These are phyloP conservation scores for Panicum hallii DNA, from an alignment of 202 grass and related monocot genomes.

Conservation along the genomic window DNA sequence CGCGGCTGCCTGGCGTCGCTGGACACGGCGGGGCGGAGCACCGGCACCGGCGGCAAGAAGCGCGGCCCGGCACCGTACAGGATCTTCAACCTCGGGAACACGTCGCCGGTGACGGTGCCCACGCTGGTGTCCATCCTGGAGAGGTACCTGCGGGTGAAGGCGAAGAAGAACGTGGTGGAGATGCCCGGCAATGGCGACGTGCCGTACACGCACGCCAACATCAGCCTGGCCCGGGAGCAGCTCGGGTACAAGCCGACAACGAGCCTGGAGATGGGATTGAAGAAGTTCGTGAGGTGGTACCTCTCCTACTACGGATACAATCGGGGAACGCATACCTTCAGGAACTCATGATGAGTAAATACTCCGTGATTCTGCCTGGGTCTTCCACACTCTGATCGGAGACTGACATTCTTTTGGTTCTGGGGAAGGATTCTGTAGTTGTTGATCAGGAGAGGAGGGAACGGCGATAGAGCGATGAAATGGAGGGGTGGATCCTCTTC, in stretches of 20 bases:
- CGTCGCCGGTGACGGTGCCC: slow-evolving; percentile 85
- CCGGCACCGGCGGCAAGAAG: slow-evolving; percentile 68
- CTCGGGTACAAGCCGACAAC: slow-evolving; percentile 83
- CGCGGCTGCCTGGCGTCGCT: slow-evolving; percentile 71
- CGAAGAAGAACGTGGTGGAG: slow-evolving; percentile 77
- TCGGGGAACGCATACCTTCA: slow-evolving; percentile 40
- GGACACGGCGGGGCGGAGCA: slow-evolving; percentile 79
- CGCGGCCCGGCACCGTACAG: slow-evolving; percentile 71
- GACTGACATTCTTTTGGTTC: neutral
- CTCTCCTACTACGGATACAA: slow-evolving; percentile 90
- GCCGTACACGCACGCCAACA: slow-evolving; percentile 89
- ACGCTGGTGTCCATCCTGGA: slow-evolving; percentile 73
- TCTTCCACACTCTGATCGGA: slow-evolving; percentile 18
- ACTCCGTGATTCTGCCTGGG: neutral
- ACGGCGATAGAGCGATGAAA: neutral
- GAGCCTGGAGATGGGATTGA: slow-evolving; percentile 74
- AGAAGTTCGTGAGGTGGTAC: slow-evolving; percentile 96
- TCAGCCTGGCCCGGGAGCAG: slow-evolving; percentile 65
- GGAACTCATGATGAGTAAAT: slow-evolving; percentile 30
- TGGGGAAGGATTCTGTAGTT: slow-evolving; percentile 15
- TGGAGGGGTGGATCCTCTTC: neutral
- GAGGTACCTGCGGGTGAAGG: slow-evolving; percentile 61
- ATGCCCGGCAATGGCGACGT: slow-evolving; percentile 96
- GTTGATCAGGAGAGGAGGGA: neutral
- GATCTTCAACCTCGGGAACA: slow-evolving; percentile 95